Evolutionary conservation across 495 filamentous ascomycete genomes (phyloP), one percentile per base, ranked within the genome.

Genomic region (Tuber microsphaerosporum): DNA sequence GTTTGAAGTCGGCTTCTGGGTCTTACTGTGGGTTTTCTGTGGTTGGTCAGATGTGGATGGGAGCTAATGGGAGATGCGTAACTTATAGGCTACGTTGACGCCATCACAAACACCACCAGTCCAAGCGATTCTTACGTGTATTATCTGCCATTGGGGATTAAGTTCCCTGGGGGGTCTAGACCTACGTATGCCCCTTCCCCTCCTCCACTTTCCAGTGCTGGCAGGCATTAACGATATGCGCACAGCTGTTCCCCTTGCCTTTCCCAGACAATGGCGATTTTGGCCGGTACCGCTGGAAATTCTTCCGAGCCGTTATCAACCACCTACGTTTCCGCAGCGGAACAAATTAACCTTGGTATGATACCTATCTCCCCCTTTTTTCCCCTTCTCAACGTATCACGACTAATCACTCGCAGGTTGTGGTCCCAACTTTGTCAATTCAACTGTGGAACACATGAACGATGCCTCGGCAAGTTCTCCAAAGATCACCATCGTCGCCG

Each of bases 131-230:
- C 89, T 48, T 92, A 93, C 76, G 85, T 94, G 26, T 99, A 97
- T 85, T 93, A 90, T 79, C 85, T 98, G 1, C 92, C 95, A 8
- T 86, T 97, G 56, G 94, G 94, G 42, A 88, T 87, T n/a, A 75
- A 84, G 6, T 84, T 97, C 3, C 89, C 91, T 0, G 86, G 86
- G 6, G 87, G 86, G 6, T 86, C 88, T 31, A 84, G 86, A 26
- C 92, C 93, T 1, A 89, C 89, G 81, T 83, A 78, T 74, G 81
- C 69, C 71, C 19, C 68, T 37, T 31, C 44, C 69, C 17, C 16
- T 61, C 43, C 41, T 71, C 39, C 9, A 19, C 19, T 46, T 26
- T 73, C 3, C 14, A 16, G 20, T 71, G 39, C 14, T 45, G 44
- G 26, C 43, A 26, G 31, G 14, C 46, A 42, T 61, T 79, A 70